A percentile compares a stretch with the other conserved stretches of the same genome.
Conservation (phyloP, 2,329 filamentous ascomycete genomes). For the Talaromyces sp. region DNA sequence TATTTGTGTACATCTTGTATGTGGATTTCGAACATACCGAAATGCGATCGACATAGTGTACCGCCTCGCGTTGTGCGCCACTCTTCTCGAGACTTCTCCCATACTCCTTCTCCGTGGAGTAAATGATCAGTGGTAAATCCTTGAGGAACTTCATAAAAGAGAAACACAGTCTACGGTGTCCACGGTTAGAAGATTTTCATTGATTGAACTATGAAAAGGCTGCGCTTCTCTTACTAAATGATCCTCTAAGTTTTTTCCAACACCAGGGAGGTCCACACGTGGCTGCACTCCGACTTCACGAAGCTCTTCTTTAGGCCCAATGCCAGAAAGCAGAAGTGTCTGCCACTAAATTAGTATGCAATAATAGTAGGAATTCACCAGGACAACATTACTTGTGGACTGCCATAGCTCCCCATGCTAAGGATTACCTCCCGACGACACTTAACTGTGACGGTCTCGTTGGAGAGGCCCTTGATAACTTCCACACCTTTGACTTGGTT, state of each 20-base stretch:
- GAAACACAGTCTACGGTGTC: conserved; percentile 47
- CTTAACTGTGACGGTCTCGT: background rate
- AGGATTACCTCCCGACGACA: conserved; percentile 13
- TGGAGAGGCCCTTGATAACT: background rate
- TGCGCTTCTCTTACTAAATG: conserved; percentile 33
- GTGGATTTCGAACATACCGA: background rate
- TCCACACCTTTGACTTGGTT: background rate
- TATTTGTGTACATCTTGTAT: background rate
- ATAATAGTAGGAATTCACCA: background rate
- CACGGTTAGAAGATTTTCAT: background rate
- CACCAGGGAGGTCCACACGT: conserved; percentile 38
- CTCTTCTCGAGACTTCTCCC: conserved; percentile 37
- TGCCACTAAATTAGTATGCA: background rate
- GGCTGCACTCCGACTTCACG: conserved; percentile 34
- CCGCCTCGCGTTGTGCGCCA: background rate
- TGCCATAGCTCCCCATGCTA: conserved; percentile 48
- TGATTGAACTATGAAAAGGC: background rate
- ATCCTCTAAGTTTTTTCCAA: conserved; percentile 49
- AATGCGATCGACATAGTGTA: background rate
- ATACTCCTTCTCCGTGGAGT: conserved; percentile 53
- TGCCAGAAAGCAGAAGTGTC: conserved; percentile 57
- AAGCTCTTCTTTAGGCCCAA: conserved; percentile 47
- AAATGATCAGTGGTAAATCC: conserved; percentile 54
- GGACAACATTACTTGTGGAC: conserved; percentile 43
- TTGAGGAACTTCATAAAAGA: conserved; percentile 56